These are phyloP conservation scores for Brasilioporus rufonigricans DNA, from an alignment of 768 basidiomycete species.

Conservation along the genomic window DNA sequence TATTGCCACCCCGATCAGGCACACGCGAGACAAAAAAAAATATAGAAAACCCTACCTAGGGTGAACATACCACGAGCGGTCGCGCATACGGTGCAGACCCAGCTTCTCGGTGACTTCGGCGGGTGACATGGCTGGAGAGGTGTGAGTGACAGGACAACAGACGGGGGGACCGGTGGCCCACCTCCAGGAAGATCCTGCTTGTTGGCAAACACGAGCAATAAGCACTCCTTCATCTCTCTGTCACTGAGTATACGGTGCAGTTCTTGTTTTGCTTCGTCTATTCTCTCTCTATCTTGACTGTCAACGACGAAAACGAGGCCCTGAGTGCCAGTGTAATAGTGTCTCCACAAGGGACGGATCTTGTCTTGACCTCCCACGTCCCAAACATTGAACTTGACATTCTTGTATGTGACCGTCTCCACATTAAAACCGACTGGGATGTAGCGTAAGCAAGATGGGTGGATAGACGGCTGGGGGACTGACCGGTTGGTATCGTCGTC, in stretches of 20 bases:
- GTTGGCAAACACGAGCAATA: conserved; percentile 97
- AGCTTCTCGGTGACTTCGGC: conserved; percentile 98
- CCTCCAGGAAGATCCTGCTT: conserved; percentile 98
- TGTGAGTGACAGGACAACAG: not conserved
- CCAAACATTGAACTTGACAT: conserved; percentile 94
- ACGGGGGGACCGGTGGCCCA: conserved; percentile 37
- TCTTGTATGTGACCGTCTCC: conserved; percentile 99
- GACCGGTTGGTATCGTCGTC: conserved; percentile 96
- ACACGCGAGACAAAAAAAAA: not conserved
- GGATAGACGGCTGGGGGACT: not conserved
- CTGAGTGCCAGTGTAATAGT: conserved; percentile 99
- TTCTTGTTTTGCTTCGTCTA: conserved; percentile 96
- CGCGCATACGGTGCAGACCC: conserved; percentile 93
- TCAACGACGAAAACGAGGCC: conserved; percentile 98
- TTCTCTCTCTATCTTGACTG: conserved; percentile 90
- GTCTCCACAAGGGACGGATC: conserved; percentile 96
- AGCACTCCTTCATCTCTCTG: conserved; percentile 96
- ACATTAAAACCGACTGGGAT: conserved; percentile 95
- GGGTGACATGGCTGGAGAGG: conserved; percentile 82
- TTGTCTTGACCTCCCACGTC: conserved; percentile 99
- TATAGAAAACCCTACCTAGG: conserved; percentile 64
- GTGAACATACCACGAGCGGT: conserved; percentile 98
- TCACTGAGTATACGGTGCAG: conserved; percentile 94
- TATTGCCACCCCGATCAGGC: conserved; percentile 30
- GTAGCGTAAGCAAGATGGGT: not conserved